Evolutionary conservation across 306 rosid species (phyloP).

Genomic region (Castanopsis chinensis): DNA sequence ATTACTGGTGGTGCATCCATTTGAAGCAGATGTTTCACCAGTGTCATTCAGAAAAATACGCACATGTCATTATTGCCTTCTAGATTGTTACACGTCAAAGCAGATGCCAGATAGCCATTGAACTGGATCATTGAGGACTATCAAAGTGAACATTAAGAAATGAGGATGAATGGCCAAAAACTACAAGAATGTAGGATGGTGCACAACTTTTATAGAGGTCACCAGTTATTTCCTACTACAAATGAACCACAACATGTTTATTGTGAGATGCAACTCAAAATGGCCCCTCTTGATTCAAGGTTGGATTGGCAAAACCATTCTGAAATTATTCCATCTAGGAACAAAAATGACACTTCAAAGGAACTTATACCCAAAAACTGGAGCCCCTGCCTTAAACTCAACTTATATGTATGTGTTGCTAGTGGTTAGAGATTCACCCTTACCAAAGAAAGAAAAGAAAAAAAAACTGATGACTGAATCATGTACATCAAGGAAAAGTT

Average conservation of each 20-base stretch:
- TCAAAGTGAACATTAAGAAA: neutral
- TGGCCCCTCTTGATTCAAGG: neutral
- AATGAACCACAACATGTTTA: neutral
- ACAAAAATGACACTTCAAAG: neutral
- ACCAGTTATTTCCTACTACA: neutral
- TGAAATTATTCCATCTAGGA: neutral
- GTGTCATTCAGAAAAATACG: too few species aligned
- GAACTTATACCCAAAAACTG: neutral
- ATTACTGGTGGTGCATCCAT: neutral
- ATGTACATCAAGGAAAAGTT: too few species aligned
- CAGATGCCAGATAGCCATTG: neutral
- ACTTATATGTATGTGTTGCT: too few species aligned
- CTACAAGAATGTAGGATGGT: neutral
- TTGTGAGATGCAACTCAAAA: neutral
- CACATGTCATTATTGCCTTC: too few species aligned
- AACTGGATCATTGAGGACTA: neutral
- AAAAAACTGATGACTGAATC: too few species aligned
- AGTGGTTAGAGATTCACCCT: too few species aligned
- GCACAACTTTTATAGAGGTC: neutral
- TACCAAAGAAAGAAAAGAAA: too few species aligned
- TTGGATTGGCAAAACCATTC: neutral
- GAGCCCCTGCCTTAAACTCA: neutral
- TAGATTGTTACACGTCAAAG: too few species aligned
- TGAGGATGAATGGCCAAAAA: neutral
- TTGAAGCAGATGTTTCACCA: too few species aligned